These are phyloP conservation scores for Botrytis tulipae DNA, from an alignment of 2,329 filamentous ascomycete genomes.

Conservation along the genomic window DNA sequence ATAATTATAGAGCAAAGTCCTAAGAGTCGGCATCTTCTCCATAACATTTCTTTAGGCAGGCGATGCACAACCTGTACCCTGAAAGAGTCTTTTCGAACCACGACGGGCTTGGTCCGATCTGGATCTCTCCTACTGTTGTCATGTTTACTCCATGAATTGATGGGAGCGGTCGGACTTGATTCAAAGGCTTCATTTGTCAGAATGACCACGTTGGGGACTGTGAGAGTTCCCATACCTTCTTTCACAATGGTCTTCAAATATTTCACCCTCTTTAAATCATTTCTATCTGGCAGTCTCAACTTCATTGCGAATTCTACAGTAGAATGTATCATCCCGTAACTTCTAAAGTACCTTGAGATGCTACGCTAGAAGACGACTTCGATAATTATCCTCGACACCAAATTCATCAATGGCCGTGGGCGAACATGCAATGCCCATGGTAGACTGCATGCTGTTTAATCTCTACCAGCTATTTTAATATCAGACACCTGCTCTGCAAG, in stretches of 20 bases:
- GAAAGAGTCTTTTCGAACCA: neutral
- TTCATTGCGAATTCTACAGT: neutral
- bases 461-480: constrained; percentile 43
- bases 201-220: neutral
- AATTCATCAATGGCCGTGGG: constrained; percentile 45
- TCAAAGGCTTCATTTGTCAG: neutral
- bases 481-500: constrained; percentile 37
- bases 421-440: constrained; percentile 41
- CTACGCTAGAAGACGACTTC: neutral
- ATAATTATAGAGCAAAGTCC: constrained; percentile 20
- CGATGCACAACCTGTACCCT: neutral
- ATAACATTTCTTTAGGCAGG: accelerated
- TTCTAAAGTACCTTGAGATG: neutral
- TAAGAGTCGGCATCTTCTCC: neutral
- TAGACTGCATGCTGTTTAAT: constrained; percentile 43
- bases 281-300: neutral
- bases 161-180: neutral
- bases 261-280: neutral
- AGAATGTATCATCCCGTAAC: neutral
- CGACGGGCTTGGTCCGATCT: neutral
- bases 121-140: neutral
- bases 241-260: neutral
- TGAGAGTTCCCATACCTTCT: neutral
- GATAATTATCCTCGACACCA: neutral
- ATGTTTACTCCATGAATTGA: neutral